Conservation (phyloP, 2,329 filamentous ascomycete species). For the Pseudocercospora musae region DNA sequence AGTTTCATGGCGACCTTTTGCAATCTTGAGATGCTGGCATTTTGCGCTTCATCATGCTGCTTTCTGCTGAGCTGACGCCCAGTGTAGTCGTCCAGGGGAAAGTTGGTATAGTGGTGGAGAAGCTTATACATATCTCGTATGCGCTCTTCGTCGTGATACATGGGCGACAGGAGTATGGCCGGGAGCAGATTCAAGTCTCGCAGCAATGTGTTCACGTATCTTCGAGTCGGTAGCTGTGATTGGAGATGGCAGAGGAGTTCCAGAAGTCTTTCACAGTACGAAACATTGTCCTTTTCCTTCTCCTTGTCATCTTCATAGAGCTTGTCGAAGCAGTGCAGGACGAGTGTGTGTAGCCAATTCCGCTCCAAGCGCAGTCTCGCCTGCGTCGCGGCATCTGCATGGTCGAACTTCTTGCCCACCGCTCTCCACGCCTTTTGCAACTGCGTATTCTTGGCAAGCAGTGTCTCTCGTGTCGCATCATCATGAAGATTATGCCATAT, state of each 20-base stretch:
- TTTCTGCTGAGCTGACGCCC: slow-evolving; percentile 69
- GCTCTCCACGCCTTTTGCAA: slow-evolving; percentile 89
- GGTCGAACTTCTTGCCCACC: slow-evolving; percentile 78
- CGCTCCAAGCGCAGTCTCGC: slow-evolving; percentile 83
- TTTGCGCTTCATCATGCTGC: slow-evolving; percentile 77
- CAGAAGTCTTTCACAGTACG: slow-evolving; percentile 89
- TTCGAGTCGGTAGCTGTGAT: slow-evolving; percentile 87
- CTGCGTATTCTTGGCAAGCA: slow-evolving; percentile 69
- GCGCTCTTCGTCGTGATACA: slow-evolving; percentile 73
- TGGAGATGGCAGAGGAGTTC: slow-evolving; percentile 88
- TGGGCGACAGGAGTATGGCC: slow-evolving; percentile 71
- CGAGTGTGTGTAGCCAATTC: slow-evolving; percentile 84
- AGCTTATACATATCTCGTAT: slow-evolving; percentile 76
- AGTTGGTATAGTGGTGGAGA: slow-evolving; percentile 82
- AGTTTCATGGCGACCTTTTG: slow-evolving; percentile 72
- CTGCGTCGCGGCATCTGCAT: slow-evolving; percentile 75
- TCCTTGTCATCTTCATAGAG: slow-evolving; percentile 56
- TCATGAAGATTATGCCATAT: slow-evolving; percentile 92
- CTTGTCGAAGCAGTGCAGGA: slow-evolving; percentile 75
- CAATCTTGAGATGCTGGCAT: slow-evolving; percentile 69
- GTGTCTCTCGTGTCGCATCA: slow-evolving; percentile 68
- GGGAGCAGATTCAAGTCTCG: slow-evolving; percentile 81
- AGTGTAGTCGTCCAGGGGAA: slow-evolving; percentile 87
- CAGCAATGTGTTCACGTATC: slow-evolving; percentile 86
- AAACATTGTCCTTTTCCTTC: slow-evolving; percentile 55